phyloP scores from a whole-genome alignment of 768 basidiomycete species.

The Amanita pseudoporphyria region DNA sequence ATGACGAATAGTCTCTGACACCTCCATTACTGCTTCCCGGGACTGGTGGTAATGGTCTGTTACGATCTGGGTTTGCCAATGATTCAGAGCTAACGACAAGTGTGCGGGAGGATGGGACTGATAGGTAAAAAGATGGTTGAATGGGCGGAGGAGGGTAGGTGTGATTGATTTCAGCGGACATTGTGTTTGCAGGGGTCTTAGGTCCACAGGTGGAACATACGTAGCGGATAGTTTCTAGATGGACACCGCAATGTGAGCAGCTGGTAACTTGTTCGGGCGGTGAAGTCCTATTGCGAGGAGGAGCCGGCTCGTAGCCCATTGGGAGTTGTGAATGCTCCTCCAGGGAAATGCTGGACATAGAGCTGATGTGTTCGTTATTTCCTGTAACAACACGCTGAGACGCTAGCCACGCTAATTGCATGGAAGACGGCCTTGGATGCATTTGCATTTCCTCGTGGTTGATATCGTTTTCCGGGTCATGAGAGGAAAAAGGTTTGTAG shows the following conservation, averaged over 20 bases:
- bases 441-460: constrained; percentile 27
- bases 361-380: constrained; percentile 20
- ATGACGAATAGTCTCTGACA: not conserved
- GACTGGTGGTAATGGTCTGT: constrained; percentile 23
- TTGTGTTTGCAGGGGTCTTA: constrained; percentile 35
- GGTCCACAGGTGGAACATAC: constrained; percentile 86
- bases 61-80: constrained; percentile 17
- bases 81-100: constrained; percentile 23
- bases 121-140: constrained; percentile 18
- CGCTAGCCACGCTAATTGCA: constrained; percentile 59
- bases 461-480: constrained; percentile 43
- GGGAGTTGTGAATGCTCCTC: constrained; percentile 12
- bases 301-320: constrained; percentile 20
- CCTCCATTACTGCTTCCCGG: constrained; percentile 1
- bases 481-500: constrained; percentile 46
- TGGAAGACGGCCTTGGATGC: constrained; percentile 46
- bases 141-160: constrained; percentile 23
- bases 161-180: constrained; percentile 18
- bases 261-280: constrained; percentile 57
- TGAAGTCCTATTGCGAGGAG: constrained; percentile 20
- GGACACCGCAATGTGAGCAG: constrained; percentile 73
- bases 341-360: constrained; percentile 9
- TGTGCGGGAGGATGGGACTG: constrained; percentile 29
- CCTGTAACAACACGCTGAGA: constrained; percentile 34
- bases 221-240: constrained; percentile 79